Percentiles rank a stretch among this genome's conserved stretches.
phyloP scores from a whole-genome alignment of 495 filamentous ascomycete species.

The Cenococcum geophilum region DNA sequence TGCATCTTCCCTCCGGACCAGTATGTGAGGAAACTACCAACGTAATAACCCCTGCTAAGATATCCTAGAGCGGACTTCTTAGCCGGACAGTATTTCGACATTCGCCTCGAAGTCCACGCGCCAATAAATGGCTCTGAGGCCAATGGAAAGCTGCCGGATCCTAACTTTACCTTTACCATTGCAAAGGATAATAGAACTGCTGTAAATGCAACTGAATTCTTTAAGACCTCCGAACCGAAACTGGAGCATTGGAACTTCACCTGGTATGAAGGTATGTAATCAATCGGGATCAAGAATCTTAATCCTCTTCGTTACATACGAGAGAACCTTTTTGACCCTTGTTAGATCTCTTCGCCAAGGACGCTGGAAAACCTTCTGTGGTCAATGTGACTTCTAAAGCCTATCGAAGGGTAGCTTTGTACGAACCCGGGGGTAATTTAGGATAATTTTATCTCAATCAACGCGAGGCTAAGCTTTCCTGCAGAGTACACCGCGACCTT shows the following conservation, averaged over 20 bases:
- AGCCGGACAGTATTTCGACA: slow-evolving; percentile 67
- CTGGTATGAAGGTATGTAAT: slow-evolving; percentile 56
- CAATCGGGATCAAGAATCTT: no score
- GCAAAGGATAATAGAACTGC: slow-evolving; percentile 48
- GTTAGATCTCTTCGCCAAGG: slow-evolving; percentile 60
- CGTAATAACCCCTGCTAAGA: neutral
- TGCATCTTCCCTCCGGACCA: no score
- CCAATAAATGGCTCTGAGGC: slow-evolving; percentile 70
- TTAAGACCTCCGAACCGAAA: slow-evolving; percentile 52
- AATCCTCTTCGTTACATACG: no score
- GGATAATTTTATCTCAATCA: neutral
- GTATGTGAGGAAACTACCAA: neutral
- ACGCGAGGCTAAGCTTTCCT: neutral
- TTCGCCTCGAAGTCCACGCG: slow-evolving; percentile 69
- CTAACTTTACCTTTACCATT: slow-evolving; percentile 63
- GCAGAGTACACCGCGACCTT: slow-evolving; percentile 65
- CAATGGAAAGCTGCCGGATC: slow-evolving; percentile 53
- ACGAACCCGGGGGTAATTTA: slow-evolving; percentile 46
- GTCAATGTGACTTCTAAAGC: slow-evolving; percentile 67
- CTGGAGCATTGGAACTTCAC: slow-evolving; percentile 66
- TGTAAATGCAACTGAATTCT: slow-evolving; percentile 51
- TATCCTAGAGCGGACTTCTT: slow-evolving; percentile 55
- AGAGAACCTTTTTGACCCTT: neutral
- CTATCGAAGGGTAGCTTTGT: slow-evolving; percentile 59
- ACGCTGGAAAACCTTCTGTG: slow-evolving; percentile 54